Evolutionary conservation across 2,329 filamentous ascomycete genomes (phyloP).

Genomic region (Orbilia brochopaga): DNA sequence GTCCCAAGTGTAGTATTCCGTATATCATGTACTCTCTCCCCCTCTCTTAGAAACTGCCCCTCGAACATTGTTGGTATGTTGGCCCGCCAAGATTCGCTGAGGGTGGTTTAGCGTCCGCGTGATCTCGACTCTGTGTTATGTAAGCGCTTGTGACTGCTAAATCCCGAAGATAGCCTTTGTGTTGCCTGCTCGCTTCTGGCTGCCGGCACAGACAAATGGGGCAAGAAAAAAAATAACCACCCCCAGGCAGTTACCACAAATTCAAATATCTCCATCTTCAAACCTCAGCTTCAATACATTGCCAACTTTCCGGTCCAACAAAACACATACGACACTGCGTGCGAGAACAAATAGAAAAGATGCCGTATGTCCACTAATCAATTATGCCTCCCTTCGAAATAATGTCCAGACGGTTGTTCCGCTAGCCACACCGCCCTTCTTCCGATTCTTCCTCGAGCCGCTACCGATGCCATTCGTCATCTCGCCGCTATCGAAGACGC

Average conservation of each 20-base stretch:
- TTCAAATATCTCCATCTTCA: background rate
- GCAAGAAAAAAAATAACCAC: background rate
- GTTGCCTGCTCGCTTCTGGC: background rate
- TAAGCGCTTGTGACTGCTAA: conserved; percentile 63
- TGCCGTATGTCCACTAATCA: conserved; percentile 40
- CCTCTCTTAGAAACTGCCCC: too few relatives aligned
- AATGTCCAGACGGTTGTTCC: background rate
- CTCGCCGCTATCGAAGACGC: conserved; percentile 4
- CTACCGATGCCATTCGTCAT: conserved; percentile 10
- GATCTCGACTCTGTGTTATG: too few relatives aligned
- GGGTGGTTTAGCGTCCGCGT: too few relatives aligned
- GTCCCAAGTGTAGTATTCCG: too few relatives aligned
- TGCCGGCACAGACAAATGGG: background rate
- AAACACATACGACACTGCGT: background rate
- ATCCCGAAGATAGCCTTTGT: background rate
- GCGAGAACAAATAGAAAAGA: conserved; percentile 13
- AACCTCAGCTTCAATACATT: background rate
- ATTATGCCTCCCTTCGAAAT: background rate
- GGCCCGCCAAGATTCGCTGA: too few relatives aligned
- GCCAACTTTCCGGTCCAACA: background rate
- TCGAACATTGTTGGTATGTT: too few relatives aligned
- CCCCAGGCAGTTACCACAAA: too few relatives aligned
- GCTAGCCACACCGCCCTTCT: background rate
- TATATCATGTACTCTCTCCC: too few relatives aligned
- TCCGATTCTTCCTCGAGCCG: background rate